These are phyloP conservation scores for Orbilia oligospora DNA, from an alignment of 2,329 filamentous ascomycete species.

Conservation along the genomic window DNA sequence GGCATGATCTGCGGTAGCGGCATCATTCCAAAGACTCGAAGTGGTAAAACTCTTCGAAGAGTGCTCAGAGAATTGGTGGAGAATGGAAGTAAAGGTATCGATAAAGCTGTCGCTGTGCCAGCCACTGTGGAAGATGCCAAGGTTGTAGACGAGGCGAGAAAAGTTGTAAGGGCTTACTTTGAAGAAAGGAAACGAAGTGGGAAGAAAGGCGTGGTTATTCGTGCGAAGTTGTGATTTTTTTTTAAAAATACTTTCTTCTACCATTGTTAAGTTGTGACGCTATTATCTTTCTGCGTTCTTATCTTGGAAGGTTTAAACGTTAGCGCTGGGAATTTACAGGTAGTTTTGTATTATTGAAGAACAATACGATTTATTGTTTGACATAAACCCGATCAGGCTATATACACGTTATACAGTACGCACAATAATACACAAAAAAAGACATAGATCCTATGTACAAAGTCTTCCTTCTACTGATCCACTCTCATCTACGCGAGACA, in stretches of 20 bases:
- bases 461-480: background rate
- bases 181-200: constrained; percentile 66
- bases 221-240: constrained; percentile 68
- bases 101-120: constrained; percentile 80
- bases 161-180: constrained; percentile 83
- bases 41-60: constrained; percentile 89
- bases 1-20: constrained; percentile 84
- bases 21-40: constrained; percentile 92
- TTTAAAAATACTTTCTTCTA: too few relatives aligned
- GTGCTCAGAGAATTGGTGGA: constrained; percentile 87
- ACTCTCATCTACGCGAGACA: constrained; percentile 57
- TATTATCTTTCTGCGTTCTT: background rate
- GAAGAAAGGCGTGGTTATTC: constrained; percentile 62
- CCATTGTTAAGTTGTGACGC: background rate
- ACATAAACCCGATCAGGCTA: background rate
- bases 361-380: constrained; percentile 1
- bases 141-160: constrained; percentile 81
- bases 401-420: constrained; percentile 8
- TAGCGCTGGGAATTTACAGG: background rate
- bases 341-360: background rate
- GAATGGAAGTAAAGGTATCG: constrained; percentile 81
- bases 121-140: constrained; percentile 86
- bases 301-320: background rate
- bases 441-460: constrained; percentile 18
- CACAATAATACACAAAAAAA: background rate